Percentiles rank a stretch among this genome's conserved stretches.
Conservation (phyloP, 495 filamentous ascomycete genomes). For the Parachaetomium inaequale region DNA sequence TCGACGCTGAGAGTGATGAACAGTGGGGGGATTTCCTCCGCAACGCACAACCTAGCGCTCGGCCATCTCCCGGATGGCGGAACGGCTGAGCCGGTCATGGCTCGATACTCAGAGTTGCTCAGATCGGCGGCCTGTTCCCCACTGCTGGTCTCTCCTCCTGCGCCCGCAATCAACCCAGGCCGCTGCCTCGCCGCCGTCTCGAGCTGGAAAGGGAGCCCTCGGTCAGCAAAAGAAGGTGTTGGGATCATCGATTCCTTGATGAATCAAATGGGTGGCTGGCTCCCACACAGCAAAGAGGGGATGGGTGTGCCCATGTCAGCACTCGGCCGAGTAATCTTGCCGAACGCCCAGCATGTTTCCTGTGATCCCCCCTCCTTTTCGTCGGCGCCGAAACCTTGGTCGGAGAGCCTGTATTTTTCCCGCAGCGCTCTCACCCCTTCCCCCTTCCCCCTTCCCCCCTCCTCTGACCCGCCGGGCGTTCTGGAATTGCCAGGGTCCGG, state of each 20-base stretch:
- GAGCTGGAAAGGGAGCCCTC: not conserved
- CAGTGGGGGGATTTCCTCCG: not conserved
- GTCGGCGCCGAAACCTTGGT: not conserved
- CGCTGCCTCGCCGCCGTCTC: not conserved
- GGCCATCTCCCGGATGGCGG: not conserved
- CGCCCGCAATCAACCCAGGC: too few species aligned
- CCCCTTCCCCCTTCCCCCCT: not conserved
- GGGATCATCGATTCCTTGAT: not conserved
- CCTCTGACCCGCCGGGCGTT: too few species aligned
- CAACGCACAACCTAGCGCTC: not conserved
- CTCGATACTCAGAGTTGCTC: not conserved
- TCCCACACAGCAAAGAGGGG: not conserved
- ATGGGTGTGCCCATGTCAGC: conserved; percentile 1
- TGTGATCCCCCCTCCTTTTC: not conserved
- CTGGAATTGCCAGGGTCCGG: not conserved
- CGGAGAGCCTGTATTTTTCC: not conserved
- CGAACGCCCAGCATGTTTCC: not conserved
- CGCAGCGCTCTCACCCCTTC: not conserved
- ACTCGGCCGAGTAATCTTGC: conserved; percentile 14
- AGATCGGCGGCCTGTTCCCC: not conserved
- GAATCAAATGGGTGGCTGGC: not conserved
- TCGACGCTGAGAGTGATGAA: not conserved
- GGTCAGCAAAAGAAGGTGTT: not conserved
- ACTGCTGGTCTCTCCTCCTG: not conserved
- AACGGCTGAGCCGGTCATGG: not conserved